phyloP scores from a whole-genome alignment of 179 eudicot genomes.

The Nepenthes alata region DNA sequence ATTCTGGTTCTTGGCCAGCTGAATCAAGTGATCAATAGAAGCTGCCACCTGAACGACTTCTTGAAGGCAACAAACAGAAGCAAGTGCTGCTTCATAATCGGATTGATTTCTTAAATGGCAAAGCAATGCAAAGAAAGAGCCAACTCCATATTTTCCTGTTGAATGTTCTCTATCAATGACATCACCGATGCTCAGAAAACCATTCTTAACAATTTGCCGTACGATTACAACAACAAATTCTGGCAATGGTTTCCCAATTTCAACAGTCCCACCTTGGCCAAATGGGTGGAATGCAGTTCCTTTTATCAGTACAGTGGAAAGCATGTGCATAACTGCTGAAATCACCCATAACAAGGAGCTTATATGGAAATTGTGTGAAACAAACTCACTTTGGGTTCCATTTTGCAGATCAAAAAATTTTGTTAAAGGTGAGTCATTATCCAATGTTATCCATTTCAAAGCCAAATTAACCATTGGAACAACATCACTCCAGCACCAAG shows the following conservation, averaged over 20 bases:
- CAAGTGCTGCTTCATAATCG: conserved; percentile 44
- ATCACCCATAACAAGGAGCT: conserved; percentile 53
- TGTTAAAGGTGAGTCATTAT: conserved; percentile 23
- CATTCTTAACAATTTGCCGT: conserved; percentile 32
- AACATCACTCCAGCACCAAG: conserved; percentile 66
- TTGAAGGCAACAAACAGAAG: conserved; percentile 57
- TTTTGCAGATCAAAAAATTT: conserved; percentile 21
- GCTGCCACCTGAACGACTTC: conserved; percentile 37
- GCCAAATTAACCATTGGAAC: conserved; percentile 67
- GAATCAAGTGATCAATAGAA: conserved; percentile 52
- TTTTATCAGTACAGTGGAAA: conserved; percentile 45
- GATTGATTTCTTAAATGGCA: conserved; percentile 39
- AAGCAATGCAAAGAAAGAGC: conserved; percentile 37
- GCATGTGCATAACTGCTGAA: conserved; percentile 57
- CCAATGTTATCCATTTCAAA: conserved; percentile 48
- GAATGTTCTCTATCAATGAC: conserved; percentile 11
- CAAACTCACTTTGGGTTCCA: conserved; percentile 11
- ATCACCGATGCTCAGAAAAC: conserved; percentile 27
- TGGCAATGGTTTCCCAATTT: conserved; percentile 40
- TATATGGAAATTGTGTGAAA: conserved; percentile 8
- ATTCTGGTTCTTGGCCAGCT: conserved; percentile 23
- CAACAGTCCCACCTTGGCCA: conserved; percentile 14
- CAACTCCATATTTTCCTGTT: conserved; percentile 8
- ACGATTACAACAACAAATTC: conserved; percentile 62
- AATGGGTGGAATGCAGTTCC: conserved; percentile 43